These are phyloP conservation scores for Geranomyces variabilis DNA, from an alignment of 192 early-diverging fungal species.

Conservation along the genomic window DNA sequence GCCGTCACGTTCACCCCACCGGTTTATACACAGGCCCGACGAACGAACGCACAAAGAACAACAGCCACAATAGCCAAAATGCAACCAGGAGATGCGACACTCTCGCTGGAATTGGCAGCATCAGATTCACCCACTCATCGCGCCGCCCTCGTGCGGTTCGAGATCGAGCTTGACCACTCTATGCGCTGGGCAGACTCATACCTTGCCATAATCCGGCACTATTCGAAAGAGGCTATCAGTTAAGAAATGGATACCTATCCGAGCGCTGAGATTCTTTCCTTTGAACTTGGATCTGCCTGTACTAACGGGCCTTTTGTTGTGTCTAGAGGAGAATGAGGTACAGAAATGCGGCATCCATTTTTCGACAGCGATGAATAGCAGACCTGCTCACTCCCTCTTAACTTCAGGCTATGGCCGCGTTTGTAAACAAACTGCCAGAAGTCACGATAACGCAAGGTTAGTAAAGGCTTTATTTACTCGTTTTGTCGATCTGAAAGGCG, in stretches of 20 bases:
- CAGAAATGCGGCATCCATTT: too few relatives aligned
- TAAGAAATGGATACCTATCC: too few relatives aligned
- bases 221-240: conserved; percentile 10
- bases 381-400: too few relatives aligned
- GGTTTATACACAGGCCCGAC: too few relatives aligned
- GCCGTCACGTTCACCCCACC: too few relatives aligned
- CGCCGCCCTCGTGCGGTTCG: conserved; percentile 16
- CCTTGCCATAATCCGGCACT: neutral
- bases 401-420: conserved; percentile 1
- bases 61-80: too few relatives aligned
- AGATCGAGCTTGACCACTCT: conserved; percentile 19
- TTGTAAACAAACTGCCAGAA: conserved; percentile 13
- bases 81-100: neutral
- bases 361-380: too few relatives aligned
- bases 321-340: conserved; percentile 2
- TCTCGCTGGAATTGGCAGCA: conserved; percentile 22
- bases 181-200: conserved; percentile 11
- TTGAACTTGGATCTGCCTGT: too few relatives aligned
- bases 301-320: too few relatives aligned
- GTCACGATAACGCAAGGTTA: neutral
- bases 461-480: too few relatives aligned
- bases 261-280: too few relatives aligned
- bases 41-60: too few relatives aligned
- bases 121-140: conserved; percentile 25
- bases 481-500: neutral